Conservation (phyloP, 345 rosid genomes). For the Pugionium cornutum region DNA sequence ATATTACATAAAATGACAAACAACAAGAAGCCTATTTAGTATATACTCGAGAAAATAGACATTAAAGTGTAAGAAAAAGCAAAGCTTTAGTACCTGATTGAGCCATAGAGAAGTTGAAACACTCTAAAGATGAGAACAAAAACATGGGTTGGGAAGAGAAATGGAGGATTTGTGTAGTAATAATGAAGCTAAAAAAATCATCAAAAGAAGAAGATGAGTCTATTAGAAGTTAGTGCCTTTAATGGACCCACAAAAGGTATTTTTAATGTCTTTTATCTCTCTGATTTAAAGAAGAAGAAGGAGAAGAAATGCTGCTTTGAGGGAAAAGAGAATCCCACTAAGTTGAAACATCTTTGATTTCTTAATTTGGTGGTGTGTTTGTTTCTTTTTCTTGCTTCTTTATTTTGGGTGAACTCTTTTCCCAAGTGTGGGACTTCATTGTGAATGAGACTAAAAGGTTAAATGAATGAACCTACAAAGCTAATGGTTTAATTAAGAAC, state of each 20-base stretch:
- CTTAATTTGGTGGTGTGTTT: constrained; percentile 32
- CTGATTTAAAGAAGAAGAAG: constrained; percentile 42
- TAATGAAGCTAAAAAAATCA: constrained; percentile 27
- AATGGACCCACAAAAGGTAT: constrained; percentile 65
- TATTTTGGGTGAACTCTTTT: constrained; percentile 32
- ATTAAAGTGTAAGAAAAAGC: constrained; percentile 24
- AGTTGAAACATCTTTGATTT: constrained; percentile 40
- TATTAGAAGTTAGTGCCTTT: constrained; percentile 43
- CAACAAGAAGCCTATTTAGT: constrained; percentile 15
- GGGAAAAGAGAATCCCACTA: constrained; percentile 80
- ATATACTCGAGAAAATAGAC: constrained; percentile 9
- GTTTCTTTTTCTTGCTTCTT: constrained; percentile 14
- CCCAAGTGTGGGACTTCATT: constrained; percentile 35
- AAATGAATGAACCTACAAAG: constrained; percentile 15
- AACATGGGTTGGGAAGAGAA: constrained; percentile 34
- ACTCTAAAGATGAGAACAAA: constrained; percentile 34
- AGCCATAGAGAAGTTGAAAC: constrained; percentile 47
- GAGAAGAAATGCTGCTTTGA: constrained; percentile 37
- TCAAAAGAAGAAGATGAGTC: constrained; percentile 39
- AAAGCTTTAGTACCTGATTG: constrained; percentile 43
- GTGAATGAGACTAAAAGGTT: constrained; percentile 26
- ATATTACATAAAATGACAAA: constrained; percentile 16
- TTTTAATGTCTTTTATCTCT: constrained; percentile 25
- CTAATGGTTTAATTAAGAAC: constrained; percentile 18
- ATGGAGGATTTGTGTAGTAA: constrained; percentile 35